Conservation (phyloP, 2,329 filamentous ascomycete species). For the Penicillium sp. region DNA sequence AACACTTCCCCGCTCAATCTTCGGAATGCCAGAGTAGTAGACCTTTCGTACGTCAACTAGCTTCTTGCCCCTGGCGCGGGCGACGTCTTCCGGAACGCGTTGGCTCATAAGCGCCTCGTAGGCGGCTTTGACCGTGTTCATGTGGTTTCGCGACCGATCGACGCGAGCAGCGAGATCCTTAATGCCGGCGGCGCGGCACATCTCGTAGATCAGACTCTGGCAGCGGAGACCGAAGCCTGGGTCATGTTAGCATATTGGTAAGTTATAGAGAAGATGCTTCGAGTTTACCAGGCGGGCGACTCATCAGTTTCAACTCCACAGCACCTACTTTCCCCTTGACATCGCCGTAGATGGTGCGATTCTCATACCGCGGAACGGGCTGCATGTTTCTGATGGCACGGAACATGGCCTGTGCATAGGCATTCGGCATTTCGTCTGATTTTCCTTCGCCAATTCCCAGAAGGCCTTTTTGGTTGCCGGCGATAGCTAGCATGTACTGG, state of each 20-base stretch:
- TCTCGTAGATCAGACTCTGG: conserved; percentile 90
- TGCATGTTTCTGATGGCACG: conserved; percentile 89
- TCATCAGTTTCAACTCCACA: conserved; percentile 79
- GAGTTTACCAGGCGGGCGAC: conserved; percentile 82
- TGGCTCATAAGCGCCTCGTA: conserved; percentile 83
- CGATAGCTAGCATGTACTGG: conserved; percentile 76
- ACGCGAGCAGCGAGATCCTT: conserved; percentile 84
- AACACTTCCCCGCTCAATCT: no score
- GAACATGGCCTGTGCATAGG: conserved; percentile 73
- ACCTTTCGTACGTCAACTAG: conserved; percentile 95
- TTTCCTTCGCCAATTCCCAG: conserved; percentile 91
- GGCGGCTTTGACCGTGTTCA: conserved; percentile 96
- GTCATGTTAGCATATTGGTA: not conserved
- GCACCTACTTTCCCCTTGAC: conserved; percentile 84
- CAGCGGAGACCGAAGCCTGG: conserved; percentile 92
- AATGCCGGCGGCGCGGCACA: conserved; percentile 86
- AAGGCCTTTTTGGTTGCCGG: conserved; percentile 84
- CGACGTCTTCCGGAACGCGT: conserved; percentile 85
- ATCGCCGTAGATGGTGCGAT: conserved; percentile 87
- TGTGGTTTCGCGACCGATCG: conserved; percentile 85
- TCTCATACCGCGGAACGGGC: conserved; percentile 89
- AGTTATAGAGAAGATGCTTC: not conserved
- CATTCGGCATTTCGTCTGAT: conserved; percentile 72
- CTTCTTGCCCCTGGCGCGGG: conserved; percentile 88
- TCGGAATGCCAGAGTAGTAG: conserved; percentile 77